Conservation (phyloP, 257 asterid genomes). For the Solanum medicagineum region DNA sequence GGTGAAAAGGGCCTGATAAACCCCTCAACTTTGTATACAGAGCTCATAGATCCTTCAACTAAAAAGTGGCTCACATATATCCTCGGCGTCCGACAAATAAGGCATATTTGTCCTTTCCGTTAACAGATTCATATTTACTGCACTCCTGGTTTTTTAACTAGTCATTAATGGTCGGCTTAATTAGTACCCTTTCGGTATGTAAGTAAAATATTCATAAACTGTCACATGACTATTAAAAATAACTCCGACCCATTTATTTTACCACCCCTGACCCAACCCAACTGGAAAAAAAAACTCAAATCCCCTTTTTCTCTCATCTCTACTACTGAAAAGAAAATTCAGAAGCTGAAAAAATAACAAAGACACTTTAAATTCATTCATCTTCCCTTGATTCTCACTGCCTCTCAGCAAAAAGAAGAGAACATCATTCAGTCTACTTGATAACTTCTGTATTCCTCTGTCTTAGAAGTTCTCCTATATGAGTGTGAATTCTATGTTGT, state of each 20-base stretch:
- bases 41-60: neutral
- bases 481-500: neutral
- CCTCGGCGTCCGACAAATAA: neutral
- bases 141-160: too few relatives aligned
- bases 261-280: neutral
- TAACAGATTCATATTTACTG: neutral
- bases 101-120: neutral
- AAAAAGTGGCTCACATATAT: neutral
- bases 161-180: too few relatives aligned
- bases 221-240: neutral
- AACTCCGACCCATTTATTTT: neutral
- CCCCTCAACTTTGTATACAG: neutral
- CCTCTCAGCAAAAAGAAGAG: neutral
- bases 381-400: neutral
- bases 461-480: neutral
- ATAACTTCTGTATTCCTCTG: neutral
- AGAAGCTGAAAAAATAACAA: neutral
- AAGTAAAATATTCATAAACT: neutral
- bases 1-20: neutral
- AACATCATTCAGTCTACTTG: neutral
- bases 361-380: neutral
- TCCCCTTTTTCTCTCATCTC: neutral
- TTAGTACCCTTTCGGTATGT: too few relatives aligned
- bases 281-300: neutral
- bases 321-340: neutral